Conservation (phyloP, 1,139 yeast genomes). For the Casaregolazyma lundiana region DNA sequence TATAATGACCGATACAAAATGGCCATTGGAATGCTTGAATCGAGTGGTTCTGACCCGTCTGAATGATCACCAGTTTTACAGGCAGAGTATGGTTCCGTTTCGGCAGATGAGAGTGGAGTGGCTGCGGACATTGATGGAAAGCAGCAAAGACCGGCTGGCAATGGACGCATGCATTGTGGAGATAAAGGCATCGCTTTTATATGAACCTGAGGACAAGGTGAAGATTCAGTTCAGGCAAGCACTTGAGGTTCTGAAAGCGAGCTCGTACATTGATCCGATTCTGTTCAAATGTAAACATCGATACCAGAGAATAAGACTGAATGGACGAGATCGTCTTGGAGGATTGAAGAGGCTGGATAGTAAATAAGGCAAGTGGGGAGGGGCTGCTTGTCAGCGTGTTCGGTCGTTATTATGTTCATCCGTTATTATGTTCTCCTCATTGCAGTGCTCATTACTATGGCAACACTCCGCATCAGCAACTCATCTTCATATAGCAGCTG, state of each 20-base stretch:
- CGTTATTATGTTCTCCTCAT: too few species aligned
- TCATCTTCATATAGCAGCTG: too few species aligned
- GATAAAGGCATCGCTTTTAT: slow-evolving; percentile 12
- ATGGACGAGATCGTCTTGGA: background rate
- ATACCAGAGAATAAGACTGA: background rate
- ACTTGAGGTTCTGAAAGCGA: slow-evolving; percentile 3
- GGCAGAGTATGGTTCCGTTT: slow-evolving; percentile 10
- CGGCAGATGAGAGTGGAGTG: slow-evolving; percentile 19
- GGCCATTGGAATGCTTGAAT: slow-evolving; percentile 6
- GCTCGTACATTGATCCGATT: background rate
- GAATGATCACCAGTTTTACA: slow-evolving; percentile 10
- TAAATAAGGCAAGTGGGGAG: background rate
- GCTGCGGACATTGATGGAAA: slow-evolving; percentile 12
- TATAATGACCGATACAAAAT: slow-evolving; percentile 12
- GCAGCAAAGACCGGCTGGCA: background rate
- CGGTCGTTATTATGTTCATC: too few species aligned
- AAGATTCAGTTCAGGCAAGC: slow-evolving; percentile 12
- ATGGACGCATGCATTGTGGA: slow-evolving; percentile 15
- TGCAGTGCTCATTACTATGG: too few species aligned
- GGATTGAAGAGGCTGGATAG: background rate
- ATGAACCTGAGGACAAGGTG: slow-evolving; percentile 14
- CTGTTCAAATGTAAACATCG: background rate
- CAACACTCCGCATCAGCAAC: too few species aligned
- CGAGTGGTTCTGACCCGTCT: slow-evolving; percentile 11
- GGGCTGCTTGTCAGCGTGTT: background rate